Evolutionary conservation across 257 asterid genomes (phyloP).

Genomic region (Solanum bukasovii): DNA sequence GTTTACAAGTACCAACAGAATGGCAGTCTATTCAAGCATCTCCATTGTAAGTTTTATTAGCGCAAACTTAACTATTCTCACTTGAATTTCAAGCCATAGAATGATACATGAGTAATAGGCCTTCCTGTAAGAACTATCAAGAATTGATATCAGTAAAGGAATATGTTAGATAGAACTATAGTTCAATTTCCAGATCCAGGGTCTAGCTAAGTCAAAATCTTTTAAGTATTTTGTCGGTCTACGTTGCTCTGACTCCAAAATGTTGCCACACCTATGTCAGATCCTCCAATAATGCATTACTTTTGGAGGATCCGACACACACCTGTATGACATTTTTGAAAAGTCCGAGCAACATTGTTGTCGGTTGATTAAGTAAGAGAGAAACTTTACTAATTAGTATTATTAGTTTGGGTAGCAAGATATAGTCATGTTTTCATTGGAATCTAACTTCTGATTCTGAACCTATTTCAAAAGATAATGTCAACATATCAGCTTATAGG

Average conservation of each 20-base stretch:
- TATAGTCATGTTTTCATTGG: no score
- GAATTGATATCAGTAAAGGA: neutral
- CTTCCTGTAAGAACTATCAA: neutral
- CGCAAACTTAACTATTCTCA: neutral
- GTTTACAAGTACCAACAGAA: slow-evolving; percentile 58
- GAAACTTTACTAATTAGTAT: no score
- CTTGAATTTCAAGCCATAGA: neutral
- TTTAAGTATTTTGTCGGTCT: neutral
- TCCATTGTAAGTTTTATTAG: slow-evolving; percentile 35
- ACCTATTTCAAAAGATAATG: no score
- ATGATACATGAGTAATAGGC: neutral
- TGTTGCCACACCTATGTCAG: neutral
- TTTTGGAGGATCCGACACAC: neutral
- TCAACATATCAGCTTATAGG: no score
- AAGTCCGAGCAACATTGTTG: neutral
- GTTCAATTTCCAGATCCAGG: neutral
- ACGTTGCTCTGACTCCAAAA: neutral
- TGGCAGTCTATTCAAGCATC: slow-evolving; percentile 56
- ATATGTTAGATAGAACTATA: neutral
- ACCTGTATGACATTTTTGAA: neutral
- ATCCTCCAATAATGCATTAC: neutral
- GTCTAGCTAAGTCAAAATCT: neutral
- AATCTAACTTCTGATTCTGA: no score
- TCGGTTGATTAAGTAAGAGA: neutral
- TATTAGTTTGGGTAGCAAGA: neutral